These are phyloP conservation scores for Paxillus ammoniavirescens DNA, from an alignment of 768 basidiomycete genomes.

Conservation along the genomic window DNA sequence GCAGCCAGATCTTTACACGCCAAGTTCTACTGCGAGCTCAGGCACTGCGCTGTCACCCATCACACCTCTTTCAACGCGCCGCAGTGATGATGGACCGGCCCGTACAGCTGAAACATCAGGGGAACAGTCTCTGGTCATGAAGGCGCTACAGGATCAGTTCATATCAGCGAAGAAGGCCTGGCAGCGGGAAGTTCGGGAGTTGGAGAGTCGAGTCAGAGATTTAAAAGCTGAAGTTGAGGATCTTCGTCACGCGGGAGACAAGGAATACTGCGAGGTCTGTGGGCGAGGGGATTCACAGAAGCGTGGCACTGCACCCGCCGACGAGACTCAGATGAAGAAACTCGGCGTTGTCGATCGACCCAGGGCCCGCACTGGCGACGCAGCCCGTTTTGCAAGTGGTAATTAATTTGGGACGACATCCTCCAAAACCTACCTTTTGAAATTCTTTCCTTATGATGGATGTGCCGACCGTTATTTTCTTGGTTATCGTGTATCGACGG, in stretches of 20 bases:
- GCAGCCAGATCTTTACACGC: slow-evolving; percentile 46
- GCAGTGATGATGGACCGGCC: slow-evolving; percentile 32
- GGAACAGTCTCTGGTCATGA: slow-evolving; percentile 47
- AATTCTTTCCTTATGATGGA: slow-evolving; percentile 15
- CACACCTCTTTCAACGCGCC: slow-evolving; percentile 38
- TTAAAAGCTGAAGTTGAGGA: slow-evolving; percentile 68
- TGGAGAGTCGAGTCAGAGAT: slow-evolving; percentile 71
- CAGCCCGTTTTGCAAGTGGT: slow-evolving; percentile 58
- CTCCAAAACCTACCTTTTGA: slow-evolving; percentile 3
- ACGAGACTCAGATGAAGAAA: slow-evolving; percentile 24
- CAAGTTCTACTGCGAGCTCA: slow-evolving; percentile 45
- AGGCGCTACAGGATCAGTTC: slow-evolving; percentile 62
- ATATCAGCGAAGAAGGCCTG: slow-evolving; percentile 56
- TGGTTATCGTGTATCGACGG: slow-evolving; percentile 11
- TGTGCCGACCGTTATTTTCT: slow-evolving; percentile 10
- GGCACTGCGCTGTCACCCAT: slow-evolving; percentile 45
- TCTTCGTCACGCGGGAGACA: slow-evolving; percentile 42
- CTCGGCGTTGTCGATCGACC: slow-evolving; percentile 58
- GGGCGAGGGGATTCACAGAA: slow-evolving; percentile 44
- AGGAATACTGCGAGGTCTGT: slow-evolving; percentile 56
- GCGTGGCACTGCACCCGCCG: slow-evolving; percentile 8
- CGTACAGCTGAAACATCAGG: slow-evolving; percentile 28
- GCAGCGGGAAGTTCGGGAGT: slow-evolving; percentile 73
- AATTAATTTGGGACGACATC: slow-evolving; percentile 15
- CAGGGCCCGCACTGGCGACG: slow-evolving; percentile 63